A percentile compares a stretch with the other conserved stretches of the same genome.
Conservation (phyloP, 2,329 filamentous ascomycete genomes). For the Colletotrichum horii region DNA sequence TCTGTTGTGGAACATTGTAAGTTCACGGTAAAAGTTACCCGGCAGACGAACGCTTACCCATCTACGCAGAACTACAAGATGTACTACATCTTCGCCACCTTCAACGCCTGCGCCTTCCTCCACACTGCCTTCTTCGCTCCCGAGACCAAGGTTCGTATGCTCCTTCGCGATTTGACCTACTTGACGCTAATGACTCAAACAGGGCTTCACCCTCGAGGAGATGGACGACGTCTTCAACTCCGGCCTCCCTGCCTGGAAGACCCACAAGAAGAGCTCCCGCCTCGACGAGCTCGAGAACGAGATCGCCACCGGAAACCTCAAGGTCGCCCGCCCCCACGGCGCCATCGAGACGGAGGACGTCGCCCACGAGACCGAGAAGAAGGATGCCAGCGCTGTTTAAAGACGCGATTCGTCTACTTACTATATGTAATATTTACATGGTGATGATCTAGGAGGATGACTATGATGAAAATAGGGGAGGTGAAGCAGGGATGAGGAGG, state of each 20-base stretch:
- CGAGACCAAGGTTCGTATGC: conserved; percentile 57
- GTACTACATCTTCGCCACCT: conserved; percentile 78
- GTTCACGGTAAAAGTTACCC: conserved; percentile 14
- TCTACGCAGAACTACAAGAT: conserved; percentile 57
- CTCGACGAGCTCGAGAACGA: conserved; percentile 52
- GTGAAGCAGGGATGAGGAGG: background rate
- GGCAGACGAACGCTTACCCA: background rate
- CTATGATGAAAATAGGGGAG: background rate
- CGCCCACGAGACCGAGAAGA: conserved; percentile 19
- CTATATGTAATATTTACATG: background rate
- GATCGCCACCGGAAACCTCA: conserved; percentile 51
- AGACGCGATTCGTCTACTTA: background rate
- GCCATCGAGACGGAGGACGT: background rate
- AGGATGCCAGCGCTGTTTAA: background rate
- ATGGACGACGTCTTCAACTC: conserved; percentile 75
- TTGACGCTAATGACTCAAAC: background rate
- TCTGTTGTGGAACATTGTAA: conserved; percentile 43
- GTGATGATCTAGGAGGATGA: background rate
- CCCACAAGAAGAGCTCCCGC: conserved; percentile 42
- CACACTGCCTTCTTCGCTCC: conserved; percentile 70
- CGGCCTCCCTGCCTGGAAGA: conserved; percentile 64
- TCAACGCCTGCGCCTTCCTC: conserved; percentile 71
- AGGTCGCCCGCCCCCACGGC: conserved; percentile 29
- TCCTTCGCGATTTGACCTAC: background rate
- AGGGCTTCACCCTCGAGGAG: conserved; percentile 76